Base-by-base conservation (phyloP, 2,329 filamentous ascomycete genomes). In the Colletotrichum aenigma region DNA sequence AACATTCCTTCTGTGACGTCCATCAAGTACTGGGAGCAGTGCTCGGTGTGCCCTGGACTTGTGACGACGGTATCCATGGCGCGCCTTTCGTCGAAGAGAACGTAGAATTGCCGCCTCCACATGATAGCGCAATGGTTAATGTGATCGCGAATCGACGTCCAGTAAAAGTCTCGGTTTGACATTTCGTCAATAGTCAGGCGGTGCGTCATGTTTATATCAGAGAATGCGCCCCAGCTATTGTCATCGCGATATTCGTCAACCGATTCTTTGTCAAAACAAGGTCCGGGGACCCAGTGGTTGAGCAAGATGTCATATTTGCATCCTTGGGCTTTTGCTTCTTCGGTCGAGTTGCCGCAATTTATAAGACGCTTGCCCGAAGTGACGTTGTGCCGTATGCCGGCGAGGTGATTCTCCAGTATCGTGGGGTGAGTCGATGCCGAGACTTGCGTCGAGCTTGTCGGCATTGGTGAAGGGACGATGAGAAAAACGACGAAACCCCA, bases 51-150 rank as follows among this genome's bases (percentile, higher is more conserved):
- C 6, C 76, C 79, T 10, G 77, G 77, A 32, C 76, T 79, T 4
- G 78, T 74, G 13, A 80, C 74, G 21, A 80, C 68, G 3, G 78
- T 78, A 38, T 82, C 80, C 24, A 79, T 62, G 9, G 74, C 68
- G 13, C 43, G 43, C 15, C 77, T 48, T n/a, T 79, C 77, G 61
- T 81, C 80, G 64, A 70, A 80, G 7, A 81, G 65, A 7, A 77
- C 78, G 36, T 76, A 77, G 21, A 79, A 81, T 62, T 81, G 80
- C 55, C 79, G 79, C 60, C 76, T 76, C 80, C 80, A 81, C 74
- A 81, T 78, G 55, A 79, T 77, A 13, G 77, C 79, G 68, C 80
- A 81, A 77, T 81, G 80, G 38, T 80, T 79, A 43, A 81, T 76
- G 64, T 81, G 80, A 32, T 81, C 80, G 2, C 80, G 77, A 1